A percentile compares a stretch with the other conserved stretches of the same genome.
These are phyloP conservation scores for Colletotrichum ledebouriae DNA, from an alignment of 2,329 filamentous ascomycete genomes.

Conservation along the genomic window DNA sequence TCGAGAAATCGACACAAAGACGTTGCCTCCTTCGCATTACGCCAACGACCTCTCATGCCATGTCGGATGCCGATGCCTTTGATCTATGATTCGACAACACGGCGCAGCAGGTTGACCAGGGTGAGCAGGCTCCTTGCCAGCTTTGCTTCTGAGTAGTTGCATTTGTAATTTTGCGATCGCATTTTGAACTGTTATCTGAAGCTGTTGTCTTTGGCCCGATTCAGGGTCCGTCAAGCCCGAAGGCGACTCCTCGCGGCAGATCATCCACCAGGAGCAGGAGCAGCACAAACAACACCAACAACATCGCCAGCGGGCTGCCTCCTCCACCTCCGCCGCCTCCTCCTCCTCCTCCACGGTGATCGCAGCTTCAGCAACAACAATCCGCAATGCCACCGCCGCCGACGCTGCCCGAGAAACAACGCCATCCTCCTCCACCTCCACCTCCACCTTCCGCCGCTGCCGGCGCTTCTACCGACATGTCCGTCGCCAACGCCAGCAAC, in stretches of 20 bases:
- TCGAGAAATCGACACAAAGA: constrained; percentile 1
- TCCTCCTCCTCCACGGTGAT: too few relatives aligned
- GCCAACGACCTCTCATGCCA: not conserved
- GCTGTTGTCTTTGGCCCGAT: constrained; percentile 17
- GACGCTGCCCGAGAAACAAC: constrained; percentile 1
- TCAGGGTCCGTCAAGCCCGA: constrained; percentile 18
- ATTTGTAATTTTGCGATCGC: not conserved
- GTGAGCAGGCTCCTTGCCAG: constrained; percentile 34
- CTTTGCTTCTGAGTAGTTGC: constrained; percentile 21
- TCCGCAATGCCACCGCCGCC: not conserved
- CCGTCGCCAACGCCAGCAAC: constrained; percentile 28
- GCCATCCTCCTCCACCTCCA: not conserved
- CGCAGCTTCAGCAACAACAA: constrained; percentile 3
- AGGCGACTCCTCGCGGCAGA: constrained; percentile 6
- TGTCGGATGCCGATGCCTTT: constrained; percentile 30
- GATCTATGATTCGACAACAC: constrained; percentile 29
- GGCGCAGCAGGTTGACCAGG: constrained; percentile 8
- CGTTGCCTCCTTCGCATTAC: not conserved
- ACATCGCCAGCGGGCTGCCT: constrained; percentile 4
- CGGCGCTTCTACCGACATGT: constrained; percentile 31
- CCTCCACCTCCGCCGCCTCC: constrained; percentile 10
- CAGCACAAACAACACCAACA: constrained; percentile 1
- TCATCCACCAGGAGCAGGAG: not conserved
- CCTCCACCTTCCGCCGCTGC: constrained; percentile 3
- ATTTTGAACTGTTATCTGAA: constrained; percentile 5